A percentile compares a stretch with the other conserved stretches of the same genome.
phyloP scores from a whole-genome alignment of 768 basidiomycete species.

The Lyophyllum decastes region DNA sequence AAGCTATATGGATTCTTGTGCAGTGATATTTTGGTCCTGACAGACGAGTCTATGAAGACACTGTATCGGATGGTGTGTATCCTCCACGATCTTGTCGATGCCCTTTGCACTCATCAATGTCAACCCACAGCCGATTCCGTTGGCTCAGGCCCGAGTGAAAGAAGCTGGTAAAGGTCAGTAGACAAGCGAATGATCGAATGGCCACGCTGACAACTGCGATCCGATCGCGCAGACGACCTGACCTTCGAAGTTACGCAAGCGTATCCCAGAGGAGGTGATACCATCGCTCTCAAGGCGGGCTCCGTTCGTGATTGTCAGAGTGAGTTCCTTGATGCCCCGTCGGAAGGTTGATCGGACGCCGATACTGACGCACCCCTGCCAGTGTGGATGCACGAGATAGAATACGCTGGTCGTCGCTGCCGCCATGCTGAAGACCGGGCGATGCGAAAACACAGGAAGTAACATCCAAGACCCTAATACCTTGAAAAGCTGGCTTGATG shows the following conservation, averaged over 20 bases:
- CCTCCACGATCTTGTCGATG: not conserved
- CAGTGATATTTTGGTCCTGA: constrained; percentile 86
- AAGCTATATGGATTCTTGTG: constrained; percentile 81
- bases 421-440: constrained; percentile 32
- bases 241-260: constrained; percentile 65
- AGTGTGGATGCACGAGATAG: constrained; percentile 33
- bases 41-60: constrained; percentile 67
- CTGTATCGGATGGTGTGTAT: constrained; percentile 76
- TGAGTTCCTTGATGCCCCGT: constrained; percentile 5
- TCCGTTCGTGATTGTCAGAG: constrained; percentile 19
- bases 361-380: not conserved
- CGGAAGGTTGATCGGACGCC: not conserved
- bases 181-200: not conserved
- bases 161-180: constrained; percentile 52
- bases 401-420: constrained; percentile 38
- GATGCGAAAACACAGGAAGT: constrained; percentile 19
- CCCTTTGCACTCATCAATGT: not conserved
- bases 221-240: constrained; percentile 54
- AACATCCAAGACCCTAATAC: not conserved
- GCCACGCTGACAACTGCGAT: not conserved
- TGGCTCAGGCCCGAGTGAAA: constrained; percentile 65
- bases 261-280: constrained; percentile 76
- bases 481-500: not conserved
- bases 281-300: constrained; percentile 49
- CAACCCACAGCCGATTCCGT: constrained; percentile 62